These are phyloP conservation scores for Melanogaster broomeanus DNA, from an alignment of 768 basidiomycete species.

Conservation along the genomic window DNA sequence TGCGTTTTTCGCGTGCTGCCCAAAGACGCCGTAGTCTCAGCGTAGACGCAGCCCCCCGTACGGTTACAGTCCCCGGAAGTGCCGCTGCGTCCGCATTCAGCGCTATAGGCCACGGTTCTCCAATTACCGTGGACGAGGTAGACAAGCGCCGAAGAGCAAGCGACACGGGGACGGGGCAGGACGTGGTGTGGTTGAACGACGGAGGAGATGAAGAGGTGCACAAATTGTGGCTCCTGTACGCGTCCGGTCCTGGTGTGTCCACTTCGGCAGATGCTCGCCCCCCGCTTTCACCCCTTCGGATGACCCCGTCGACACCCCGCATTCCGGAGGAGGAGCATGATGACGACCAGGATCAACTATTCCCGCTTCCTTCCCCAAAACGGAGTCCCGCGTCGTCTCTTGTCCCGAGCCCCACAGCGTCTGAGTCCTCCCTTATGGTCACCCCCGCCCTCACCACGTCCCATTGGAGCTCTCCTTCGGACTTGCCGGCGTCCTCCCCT, in stretches of 20 bases:
- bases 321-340: conserved; percentile 41
- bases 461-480: conserved; percentile 14
- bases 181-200: conserved; percentile 6
- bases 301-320: conserved; percentile 17
- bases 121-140: conserved; percentile 64
- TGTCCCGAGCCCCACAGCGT: conserved; percentile 33
- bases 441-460: conserved; percentile 1
- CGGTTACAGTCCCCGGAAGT: conserved; percentile 32
- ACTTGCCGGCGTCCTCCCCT: conserved; percentile 16
- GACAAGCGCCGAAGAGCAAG: conserved; percentile 55
- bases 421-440: conserved; percentile 24
- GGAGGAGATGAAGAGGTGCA: neutral
- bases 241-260: neutral
- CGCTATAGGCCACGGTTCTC: conserved; percentile 23
- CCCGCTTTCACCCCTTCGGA: conserved; percentile 14
- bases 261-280: neutral
- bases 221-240: neutral
- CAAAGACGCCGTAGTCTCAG: conserved; percentile 55
- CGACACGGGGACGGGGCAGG: conserved; percentile 26
- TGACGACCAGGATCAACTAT: conserved; percentile 57
- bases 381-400: conserved; percentile 51
- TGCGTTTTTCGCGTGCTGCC: conserved; percentile 65
- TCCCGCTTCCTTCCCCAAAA: conserved; percentile 60
- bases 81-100: conserved; percentile 26
- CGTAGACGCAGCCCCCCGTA: conserved; percentile 31